Percentiles rank a stretch among this genome's conserved stretches.
phyloP scores from a whole-genome alignment of 352 stramenopile genomes.

The Phytophthora sojae region DNA sequence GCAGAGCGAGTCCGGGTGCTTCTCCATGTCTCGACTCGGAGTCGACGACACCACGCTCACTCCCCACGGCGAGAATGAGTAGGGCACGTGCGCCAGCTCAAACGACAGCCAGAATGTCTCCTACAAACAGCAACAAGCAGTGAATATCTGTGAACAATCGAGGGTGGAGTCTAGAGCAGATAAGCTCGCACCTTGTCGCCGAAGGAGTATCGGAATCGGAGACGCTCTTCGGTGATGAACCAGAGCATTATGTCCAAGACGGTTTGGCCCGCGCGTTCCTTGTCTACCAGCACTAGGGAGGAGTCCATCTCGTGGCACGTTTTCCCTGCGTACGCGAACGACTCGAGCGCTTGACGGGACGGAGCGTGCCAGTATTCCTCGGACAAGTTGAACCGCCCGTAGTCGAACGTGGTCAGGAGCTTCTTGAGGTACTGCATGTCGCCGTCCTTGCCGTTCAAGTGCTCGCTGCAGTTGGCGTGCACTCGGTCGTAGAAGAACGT shows the following conservation, averaged over 20 bases:
- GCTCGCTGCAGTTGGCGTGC: constrained; percentile 27
- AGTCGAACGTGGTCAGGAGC: constrained; percentile 24
- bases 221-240: constrained; percentile 36
- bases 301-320: constrained; percentile 38
- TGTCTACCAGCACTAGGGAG: constrained; percentile 30
- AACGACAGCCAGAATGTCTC: constrained; percentile 36
- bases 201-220: constrained; percentile 35
- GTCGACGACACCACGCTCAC: constrained; percentile 30
- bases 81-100: constrained; percentile 28
- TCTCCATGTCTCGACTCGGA: constrained; percentile 30
- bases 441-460: constrained; percentile 25
- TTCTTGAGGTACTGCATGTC: constrained; percentile 27
- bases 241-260: constrained; percentile 33
- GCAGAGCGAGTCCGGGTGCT: constrained; percentile 29
- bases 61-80: constrained; percentile 32
- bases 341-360: constrained; percentile 16
- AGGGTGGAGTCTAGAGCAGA: not conserved
- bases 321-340: constrained; percentile 29
- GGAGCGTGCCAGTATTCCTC: constrained; percentile 14
- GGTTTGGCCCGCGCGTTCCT: constrained; percentile 17
- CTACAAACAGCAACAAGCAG: not conserved
- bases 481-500: constrained; percentile 38
- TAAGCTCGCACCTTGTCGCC: constrained; percentile 20
- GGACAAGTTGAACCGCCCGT: constrained; percentile 25
- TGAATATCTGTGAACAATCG: not conserved